These are phyloP conservation scores for Colletotrichum sp. DNA, from an alignment of 2,329 filamentous ascomycete genomes.

Conservation along the genomic window DNA sequence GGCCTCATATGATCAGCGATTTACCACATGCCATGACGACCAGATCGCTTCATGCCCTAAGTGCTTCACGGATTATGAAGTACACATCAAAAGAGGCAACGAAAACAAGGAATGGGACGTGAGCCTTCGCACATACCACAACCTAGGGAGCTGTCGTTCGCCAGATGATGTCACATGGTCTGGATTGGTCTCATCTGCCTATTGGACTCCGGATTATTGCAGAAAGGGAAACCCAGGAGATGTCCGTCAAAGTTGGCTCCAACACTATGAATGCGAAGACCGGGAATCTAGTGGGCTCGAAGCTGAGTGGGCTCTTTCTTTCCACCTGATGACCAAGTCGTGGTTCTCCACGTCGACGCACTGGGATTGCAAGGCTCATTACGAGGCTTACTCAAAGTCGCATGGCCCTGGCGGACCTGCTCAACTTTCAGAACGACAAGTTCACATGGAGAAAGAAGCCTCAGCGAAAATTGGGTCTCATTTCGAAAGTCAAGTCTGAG, in stretches of 20 bases:
- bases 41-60: not conserved
- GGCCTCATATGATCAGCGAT: too few relatives aligned
- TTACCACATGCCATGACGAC: fast-evolving
- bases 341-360: not conserved
- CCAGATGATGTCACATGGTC: fast-evolving
- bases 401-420: too few relatives aligned
- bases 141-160: not conserved
- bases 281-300: fast-evolving
- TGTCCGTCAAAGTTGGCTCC: not conserved
- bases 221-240: not conserved
- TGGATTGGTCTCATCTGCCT: not conserved
- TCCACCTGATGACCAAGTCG: not conserved
- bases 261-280: not conserved
- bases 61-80: not conserved
- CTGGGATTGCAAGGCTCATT: not conserved
- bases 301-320: not conserved
- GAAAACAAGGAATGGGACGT: fast-evolving
- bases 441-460: fast-evolving
- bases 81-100: not conserved
- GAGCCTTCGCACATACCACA: not conserved
- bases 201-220: not conserved
- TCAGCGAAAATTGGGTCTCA: fast-evolving
- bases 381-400: not conserved
- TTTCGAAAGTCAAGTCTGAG: fast-evolving
- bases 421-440: not conserved